A percentile compares a stretch with the other conserved stretches of the same genome.
Evolutionary conservation across 2,329 filamentous ascomycete genomes (phyloP).

Genomic region (Phaeosphaeriaceae sp.): DNA sequence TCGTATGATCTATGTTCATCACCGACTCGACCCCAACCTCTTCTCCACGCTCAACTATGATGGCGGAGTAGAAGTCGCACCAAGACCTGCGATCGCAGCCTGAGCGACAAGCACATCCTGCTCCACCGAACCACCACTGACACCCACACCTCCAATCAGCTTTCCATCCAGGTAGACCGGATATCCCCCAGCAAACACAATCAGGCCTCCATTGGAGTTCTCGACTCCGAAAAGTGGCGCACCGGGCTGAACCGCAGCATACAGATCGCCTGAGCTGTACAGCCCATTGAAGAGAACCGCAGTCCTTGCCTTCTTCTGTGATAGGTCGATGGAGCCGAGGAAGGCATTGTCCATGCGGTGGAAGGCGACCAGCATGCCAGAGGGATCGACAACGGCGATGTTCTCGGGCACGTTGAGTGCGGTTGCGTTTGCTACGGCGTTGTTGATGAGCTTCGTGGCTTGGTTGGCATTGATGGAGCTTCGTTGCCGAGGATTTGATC

Average conservation of each 20-base stretch:
- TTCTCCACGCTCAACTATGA: neutral
- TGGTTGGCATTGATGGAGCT: constrained; percentile 28
- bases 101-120: constrained; percentile 36
- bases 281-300: constrained; percentile 37
- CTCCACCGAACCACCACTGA: constrained; percentile 34
- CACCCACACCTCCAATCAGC: constrained; percentile 38
- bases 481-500: constrained; percentile 25
- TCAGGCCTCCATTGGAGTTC: constrained; percentile 35
- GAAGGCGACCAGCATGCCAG: constrained; percentile 37
- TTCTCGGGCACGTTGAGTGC: constrained; percentile 33
- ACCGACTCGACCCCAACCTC: neutral
- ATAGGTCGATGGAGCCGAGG: constrained; percentile 36
- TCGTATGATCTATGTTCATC: neutral
- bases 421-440: constrained; percentile 30
- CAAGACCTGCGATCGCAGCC: constrained; percentile 22
- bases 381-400: constrained; percentile 38
- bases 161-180: constrained; percentile 32
- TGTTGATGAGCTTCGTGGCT: constrained; percentile 29
- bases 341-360: constrained; percentile 38
- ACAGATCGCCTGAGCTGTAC: constrained; percentile 15
- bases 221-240: constrained; percentile 30
- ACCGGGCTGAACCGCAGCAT: constrained; percentile 23
- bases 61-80: constrained; percentile 16
- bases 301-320: constrained; percentile 37
- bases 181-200: constrained; percentile 39